phyloP scores from a whole-genome alignment of 176 grass and related monocot species.

The Tillandsia fasciculata region DNA sequence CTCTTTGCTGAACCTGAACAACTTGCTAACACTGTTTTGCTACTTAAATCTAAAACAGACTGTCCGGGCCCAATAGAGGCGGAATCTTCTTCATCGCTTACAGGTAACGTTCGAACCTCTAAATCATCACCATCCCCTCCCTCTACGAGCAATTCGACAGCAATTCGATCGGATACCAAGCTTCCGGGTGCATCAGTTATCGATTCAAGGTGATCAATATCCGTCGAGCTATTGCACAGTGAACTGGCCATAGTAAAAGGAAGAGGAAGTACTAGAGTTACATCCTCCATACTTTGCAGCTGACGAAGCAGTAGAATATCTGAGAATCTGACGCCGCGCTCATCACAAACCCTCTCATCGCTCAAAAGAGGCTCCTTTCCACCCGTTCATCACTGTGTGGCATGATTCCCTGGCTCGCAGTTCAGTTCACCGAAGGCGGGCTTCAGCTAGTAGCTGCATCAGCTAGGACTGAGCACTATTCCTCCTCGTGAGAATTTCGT shows the following conservation, averaged over 20 bases:
- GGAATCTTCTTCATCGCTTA: constrained; percentile 8
- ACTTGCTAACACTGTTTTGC: not conserved
- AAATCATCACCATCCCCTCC: constrained; percentile 10
- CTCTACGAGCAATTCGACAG: not conserved
- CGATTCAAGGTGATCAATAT: not conserved
- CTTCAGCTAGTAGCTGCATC: not conserved
- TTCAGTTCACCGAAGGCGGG: not conserved
- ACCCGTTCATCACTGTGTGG: not conserved
- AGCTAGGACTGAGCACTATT: not conserved
- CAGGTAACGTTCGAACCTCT: constrained; percentile 4
- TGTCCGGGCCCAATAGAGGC: not conserved
- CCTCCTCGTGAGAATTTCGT: not conserved
- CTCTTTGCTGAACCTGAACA: not conserved
- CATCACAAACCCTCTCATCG: not conserved
- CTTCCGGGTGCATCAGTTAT: not conserved
- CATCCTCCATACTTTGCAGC: not conserved
- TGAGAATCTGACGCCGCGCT: not conserved
- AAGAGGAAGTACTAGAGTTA: not conserved
- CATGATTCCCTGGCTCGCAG: not conserved
- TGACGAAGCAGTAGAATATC: too few relatives aligned
- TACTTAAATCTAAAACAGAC: not conserved
- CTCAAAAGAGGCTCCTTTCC: not conserved
- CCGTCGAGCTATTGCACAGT: not conserved
- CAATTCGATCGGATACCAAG: not conserved
- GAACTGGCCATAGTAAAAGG: not conserved